phyloP scores from a whole-genome alignment of 441 rosid species.

The Euphorbia schlechtendalii region DNA sequence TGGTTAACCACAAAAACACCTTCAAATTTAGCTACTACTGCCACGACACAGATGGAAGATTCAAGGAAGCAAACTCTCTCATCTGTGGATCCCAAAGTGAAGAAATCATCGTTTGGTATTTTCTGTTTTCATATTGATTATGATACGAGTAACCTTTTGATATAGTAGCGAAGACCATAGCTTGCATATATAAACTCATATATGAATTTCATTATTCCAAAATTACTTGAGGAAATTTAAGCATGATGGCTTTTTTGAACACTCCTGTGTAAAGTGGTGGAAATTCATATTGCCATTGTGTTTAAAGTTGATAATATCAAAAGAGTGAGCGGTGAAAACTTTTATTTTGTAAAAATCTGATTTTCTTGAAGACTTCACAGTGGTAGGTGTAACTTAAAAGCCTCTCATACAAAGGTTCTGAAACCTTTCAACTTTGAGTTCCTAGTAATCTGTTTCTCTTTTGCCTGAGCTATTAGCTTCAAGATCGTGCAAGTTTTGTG shows the following conservation, averaged over 20 bases:
- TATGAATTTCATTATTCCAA: neutral
- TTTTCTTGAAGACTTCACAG: neutral
- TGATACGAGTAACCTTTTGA: neutral
- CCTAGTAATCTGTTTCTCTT: neutral
- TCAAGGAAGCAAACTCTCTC: constrained; percentile 35
- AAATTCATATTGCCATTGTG: neutral
- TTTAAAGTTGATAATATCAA: neutral
- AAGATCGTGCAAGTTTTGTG: constrained; percentile 9
- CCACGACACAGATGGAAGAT: constrained; percentile 45
- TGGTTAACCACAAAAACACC: neutral
- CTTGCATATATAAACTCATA: neutral
- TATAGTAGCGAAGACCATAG: neutral
- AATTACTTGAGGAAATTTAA: neutral
- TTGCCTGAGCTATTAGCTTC: neutral
- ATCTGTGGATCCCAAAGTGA: constrained; percentile 39
- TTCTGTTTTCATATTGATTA: constrained; percentile 1
- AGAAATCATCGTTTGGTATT: constrained; percentile 51
- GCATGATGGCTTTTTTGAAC: neutral
- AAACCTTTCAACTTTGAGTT: neutral
- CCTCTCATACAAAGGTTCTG: neutral
- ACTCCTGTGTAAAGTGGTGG: neutral
- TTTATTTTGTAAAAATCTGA: neutral
- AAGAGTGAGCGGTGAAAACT: neutral
- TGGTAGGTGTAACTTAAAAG: neutral
- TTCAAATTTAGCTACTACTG: neutral